A percentile compares a stretch with the other conserved stretches of the same genome.
Conservation (phyloP, 495 filamentous ascomycete genomes). For the Staphylotrichum longicolle region DNA sequence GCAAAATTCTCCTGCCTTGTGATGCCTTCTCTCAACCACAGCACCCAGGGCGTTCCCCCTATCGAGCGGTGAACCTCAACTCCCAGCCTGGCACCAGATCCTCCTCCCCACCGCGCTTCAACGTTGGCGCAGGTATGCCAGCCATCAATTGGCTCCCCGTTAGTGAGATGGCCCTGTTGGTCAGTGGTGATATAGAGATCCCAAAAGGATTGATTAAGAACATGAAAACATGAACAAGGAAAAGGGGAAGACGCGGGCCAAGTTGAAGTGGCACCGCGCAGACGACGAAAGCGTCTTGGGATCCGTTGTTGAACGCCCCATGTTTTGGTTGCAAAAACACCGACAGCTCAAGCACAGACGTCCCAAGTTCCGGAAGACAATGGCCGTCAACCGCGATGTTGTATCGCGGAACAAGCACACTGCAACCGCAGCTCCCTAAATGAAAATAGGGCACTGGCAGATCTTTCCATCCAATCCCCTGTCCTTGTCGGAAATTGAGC, state of each 20-base stretch:
- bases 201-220: constrained; percentile 7
- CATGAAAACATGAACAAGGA: constrained; percentile 17
- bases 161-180: neutral
- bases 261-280: constrained; percentile 67
- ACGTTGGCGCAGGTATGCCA: neutral
- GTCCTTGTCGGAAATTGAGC: constrained; percentile 17
- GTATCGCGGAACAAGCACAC: constrained; percentile 44
- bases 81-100: no score
- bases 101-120: no score
- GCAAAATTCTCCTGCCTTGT: no score
- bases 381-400: constrained; percentile 45
- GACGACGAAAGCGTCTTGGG: constrained; percentile 65
- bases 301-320: constrained; percentile 73
- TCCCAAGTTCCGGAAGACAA: constrained; percentile 45
- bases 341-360: constrained; percentile 55
- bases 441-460: constrained; percentile 28
- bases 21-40: no score
- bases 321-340: constrained; percentile 84
- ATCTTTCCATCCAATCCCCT: constrained; percentile 35
- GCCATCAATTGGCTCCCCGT: neutral
- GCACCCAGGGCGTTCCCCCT: no score
- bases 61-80: no score
- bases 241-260: constrained; percentile 50
- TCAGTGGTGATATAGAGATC: constrained; percentile 4
- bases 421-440: constrained; percentile 30